Evolutionary conservation across 78 protist species (phyloP).

Genomic region (Chrysochromulina parva): DNA sequence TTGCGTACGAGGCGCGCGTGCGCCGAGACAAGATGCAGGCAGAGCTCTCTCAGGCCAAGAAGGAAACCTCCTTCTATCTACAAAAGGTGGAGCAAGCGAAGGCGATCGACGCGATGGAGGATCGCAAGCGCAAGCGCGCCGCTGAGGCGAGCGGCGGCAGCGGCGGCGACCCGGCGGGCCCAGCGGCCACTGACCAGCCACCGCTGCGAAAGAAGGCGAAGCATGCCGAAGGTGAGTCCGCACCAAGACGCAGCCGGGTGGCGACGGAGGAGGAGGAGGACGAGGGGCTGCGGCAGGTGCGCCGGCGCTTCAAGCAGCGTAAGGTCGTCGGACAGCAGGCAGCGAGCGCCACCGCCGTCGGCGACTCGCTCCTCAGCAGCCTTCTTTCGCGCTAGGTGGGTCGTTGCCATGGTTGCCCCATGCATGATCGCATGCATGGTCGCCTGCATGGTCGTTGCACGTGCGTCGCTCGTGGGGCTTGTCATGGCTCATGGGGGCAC

Average conservation of each 20-base stretch:
- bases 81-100: constrained; percentile 35
- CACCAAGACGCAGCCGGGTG: not conserved
- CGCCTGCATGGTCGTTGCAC: too few species aligned
- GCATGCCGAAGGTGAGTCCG: not conserved
- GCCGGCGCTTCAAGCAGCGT: constrained; percentile 8
- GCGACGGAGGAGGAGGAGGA: not conserved
- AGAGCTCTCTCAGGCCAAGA: constrained; percentile 43
- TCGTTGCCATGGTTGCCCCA: too few species aligned
- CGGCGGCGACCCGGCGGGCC: not conserved
- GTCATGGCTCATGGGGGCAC: too few species aligned
- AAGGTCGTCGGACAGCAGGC: too few species aligned
- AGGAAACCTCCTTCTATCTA: constrained; percentile 36
- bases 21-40: constrained; percentile 33
- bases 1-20: not conserved
- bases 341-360: too few species aligned
- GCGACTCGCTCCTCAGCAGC: too few species aligned
- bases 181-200: not conserved
- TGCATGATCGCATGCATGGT: too few species aligned
- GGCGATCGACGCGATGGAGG: not conserved
- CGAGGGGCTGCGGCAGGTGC: not conserved
- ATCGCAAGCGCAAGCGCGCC: not conserved
- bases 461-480: too few species aligned
- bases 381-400: too few species aligned
- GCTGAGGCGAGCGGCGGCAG: not conserved
- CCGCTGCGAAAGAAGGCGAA: not conserved